A percentile compares a stretch with the other conserved stretches of the same genome.
Conservation (phyloP, 441 rosid genomes). For the Populus hybrid region DNA sequence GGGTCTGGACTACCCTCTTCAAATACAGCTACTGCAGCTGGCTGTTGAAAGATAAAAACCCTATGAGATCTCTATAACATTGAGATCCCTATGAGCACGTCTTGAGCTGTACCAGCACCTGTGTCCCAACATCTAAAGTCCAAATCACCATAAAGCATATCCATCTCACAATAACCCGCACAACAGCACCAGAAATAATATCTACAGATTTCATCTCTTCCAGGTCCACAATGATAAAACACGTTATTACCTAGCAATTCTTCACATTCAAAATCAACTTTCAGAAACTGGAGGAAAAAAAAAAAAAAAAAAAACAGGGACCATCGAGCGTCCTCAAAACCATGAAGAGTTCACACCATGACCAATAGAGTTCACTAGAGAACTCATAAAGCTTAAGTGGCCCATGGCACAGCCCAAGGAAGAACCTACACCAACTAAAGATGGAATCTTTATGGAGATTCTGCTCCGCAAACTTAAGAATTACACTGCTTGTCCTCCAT, state of each 20-base stretch:
- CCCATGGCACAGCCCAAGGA: neutral
- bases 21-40: neutral
- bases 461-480: neutral
- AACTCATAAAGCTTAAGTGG: neutral
- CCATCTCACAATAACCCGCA: neutral
- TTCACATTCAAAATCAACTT: slow-evolving; percentile 6
- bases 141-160: neutral
- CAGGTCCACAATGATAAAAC: neutral
- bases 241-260: neutral
- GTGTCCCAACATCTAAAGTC: neutral
- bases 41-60: neutral
- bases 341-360: neutral
- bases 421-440: neutral
- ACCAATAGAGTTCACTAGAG: slow-evolving; percentile 4
- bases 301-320: neutral
- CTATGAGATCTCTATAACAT: neutral
- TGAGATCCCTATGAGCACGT: no score
- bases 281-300: neutral
- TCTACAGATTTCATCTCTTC: neutral
- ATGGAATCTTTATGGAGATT: slow-evolving; percentile 3
- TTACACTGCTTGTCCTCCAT: neutral
- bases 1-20: neutral
- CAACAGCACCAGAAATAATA: neutral
- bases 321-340: neutral
- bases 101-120: neutral